Evolutionary conservation across 805 yeast genomes (phyloP).

Genomic region (Yamadazyma endophytica): DNA sequence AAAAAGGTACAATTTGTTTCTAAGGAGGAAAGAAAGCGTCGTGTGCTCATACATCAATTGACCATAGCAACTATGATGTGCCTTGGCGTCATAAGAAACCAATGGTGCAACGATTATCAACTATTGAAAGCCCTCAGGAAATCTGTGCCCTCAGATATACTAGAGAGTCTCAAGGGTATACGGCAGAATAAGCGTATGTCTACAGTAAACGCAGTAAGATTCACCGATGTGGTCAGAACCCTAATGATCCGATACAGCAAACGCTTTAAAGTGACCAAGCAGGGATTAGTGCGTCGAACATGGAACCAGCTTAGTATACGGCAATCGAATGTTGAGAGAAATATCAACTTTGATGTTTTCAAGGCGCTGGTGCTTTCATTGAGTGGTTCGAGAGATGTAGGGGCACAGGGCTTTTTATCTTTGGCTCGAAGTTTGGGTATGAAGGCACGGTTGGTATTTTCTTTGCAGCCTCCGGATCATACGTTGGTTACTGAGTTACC

Average conservation of each 20-base stretch:
- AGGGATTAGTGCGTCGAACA: slow-evolving; percentile 31
- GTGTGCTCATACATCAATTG: slow-evolving; percentile 56
- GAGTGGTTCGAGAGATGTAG: slow-evolving; percentile 71
- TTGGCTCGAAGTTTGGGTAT: slow-evolving; percentile 67
- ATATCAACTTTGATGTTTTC: slow-evolving; percentile 41
- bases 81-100: slow-evolving; percentile 67
- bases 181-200: slow-evolving; percentile 7
- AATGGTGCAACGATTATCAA: slow-evolving; percentile 60
- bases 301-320: slow-evolving; percentile 27
- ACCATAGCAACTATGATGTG: slow-evolving; percentile 55
- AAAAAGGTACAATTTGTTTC: slow-evolving; percentile 35
- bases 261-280: slow-evolving; percentile 45
- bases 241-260: slow-evolving; percentile 60
- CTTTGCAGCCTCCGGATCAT: slow-evolving; percentile 89
- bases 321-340: slow-evolving; percentile 18
- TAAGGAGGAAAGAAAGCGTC: slow-evolving; percentile 49
- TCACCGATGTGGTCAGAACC: slow-evolving; percentile 73
- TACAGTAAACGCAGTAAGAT: slow-evolving; percentile 52
- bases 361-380: slow-evolving; percentile 36
- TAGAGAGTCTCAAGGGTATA: slow-evolving; percentile 7
- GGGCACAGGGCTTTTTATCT: slow-evolving; percentile 85
- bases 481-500: slow-evolving; percentile 30
- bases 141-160: slow-evolving; percentile 39
- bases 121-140: slow-evolving; percentile 39
- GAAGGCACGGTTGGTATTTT: slow-evolving; percentile 70